These are phyloP conservation scores for Trichoderma sp. DNA, from an alignment of 2,329 filamentous ascomycete genomes.

Conservation along the genomic window DNA sequence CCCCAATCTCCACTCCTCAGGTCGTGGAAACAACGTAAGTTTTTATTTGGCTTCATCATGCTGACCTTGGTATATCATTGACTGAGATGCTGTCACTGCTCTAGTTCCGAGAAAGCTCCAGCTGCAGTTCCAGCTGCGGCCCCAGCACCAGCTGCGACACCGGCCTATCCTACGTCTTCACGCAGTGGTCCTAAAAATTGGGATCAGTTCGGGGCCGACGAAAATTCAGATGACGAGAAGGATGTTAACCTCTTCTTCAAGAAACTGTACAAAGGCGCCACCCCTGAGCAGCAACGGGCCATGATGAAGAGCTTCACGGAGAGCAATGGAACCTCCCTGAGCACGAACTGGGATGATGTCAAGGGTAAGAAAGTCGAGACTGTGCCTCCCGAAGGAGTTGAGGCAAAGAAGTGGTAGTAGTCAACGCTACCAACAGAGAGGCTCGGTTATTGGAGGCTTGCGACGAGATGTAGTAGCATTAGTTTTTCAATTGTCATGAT, in stretches of 20 bases:
- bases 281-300: conserved; percentile 77
- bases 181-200: conserved; percentile 83
- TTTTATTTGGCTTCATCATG: neutral
- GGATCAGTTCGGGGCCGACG: conserved; percentile 68
- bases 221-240: conserved; percentile 51
- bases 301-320: conserved; percentile 98
- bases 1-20: neutral
- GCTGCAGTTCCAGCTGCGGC: neutral
- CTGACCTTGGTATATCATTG: neutral
- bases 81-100: neutral
- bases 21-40: conserved; percentile 28
- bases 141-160: conserved; percentile 32
- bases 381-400: conserved; percentile 71
- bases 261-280: conserved; percentile 74
- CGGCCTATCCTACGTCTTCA: conserved; percentile 83
- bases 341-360: conserved; percentile 89
- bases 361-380: conserved; percentile 69
- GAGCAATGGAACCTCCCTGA: conserved; percentile 88
- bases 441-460: neutral
- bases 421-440: neutral
- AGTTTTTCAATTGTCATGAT: neutral
- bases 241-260: conserved; percentile 86
- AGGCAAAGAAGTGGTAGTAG: conserved; percentile 67
- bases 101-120: neutral
- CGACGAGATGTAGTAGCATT: neutral